Percentiles rank a stretch among this genome's conserved stretches.
Conservation (phyloP, 2,329 filamentous ascomycete species). For the Trichoderma lentiforme region DNA sequence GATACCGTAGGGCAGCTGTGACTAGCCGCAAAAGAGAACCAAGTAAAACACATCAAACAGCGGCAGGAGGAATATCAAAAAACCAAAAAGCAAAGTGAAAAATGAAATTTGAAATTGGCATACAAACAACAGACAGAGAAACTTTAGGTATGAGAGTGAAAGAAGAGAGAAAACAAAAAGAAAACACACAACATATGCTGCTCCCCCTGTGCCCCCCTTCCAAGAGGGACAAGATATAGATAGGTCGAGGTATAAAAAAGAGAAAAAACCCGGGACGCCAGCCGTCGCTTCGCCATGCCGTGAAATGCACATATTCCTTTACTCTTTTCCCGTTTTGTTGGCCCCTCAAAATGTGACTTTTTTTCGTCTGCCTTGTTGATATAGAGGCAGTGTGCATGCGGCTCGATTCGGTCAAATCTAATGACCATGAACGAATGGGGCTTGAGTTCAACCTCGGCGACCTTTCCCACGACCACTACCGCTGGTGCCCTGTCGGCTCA, state of each 20-base stretch:
- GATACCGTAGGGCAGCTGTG: neutral
- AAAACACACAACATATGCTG: neutral
- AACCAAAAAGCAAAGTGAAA: neutral
- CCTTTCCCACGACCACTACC: conserved; percentile 49
- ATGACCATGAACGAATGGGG: neutral
- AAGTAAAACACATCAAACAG: neutral
- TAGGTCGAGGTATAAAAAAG: conserved; percentile 4
- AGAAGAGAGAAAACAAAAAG: neutral
- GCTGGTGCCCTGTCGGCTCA: conserved; percentile 53
- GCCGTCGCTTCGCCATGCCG: conserved; percentile 28
- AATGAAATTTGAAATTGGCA: neutral
- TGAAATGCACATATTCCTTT: conserved; percentile 20
- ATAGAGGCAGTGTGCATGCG: neutral
- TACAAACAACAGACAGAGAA: neutral
- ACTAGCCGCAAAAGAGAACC: neutral
- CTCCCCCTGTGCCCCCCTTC: neutral
- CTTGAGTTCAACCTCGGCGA: conserved; percentile 32
- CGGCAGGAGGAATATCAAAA: neutral
- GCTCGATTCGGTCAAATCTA: neutral
- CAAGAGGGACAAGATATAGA: neutral
- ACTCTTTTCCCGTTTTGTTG: neutral
- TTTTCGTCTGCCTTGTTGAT: neutral
- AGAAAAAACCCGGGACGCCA: conserved; percentile 25
- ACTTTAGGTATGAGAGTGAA: neutral
- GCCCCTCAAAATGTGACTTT: neutral